Base-by-base conservation (phyloP, 164 flowering plant genomes). In the Magnolia changhungtana region DNA sequence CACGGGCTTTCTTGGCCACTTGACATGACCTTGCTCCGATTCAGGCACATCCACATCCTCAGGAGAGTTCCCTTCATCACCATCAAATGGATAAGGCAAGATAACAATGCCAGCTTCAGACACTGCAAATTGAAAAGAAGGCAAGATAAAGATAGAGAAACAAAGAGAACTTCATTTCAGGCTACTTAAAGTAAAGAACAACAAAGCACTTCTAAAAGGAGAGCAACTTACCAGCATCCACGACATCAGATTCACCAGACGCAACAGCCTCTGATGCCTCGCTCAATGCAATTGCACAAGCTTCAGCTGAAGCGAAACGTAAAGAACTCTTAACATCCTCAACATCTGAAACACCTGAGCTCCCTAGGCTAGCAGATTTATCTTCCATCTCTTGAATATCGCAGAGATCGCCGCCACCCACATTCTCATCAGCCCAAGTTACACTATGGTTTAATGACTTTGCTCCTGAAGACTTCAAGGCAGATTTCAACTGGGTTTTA, bases 401-500 rank as follows among this genome's bases (percentile, higher is more conserved):
- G 75, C 86, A 84, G 52, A 88, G 86, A 66, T 83, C 81, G 58
- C 75, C 74, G 71, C 68, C 61, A 75, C 71, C 82, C 73, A 4
- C 58, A 75, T 83, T 71, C 81, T 89, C 90, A 89, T 96, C 99
- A 81, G 96, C 96, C 99, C 99, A 96, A 27, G 96, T 86, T 69
- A 94, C 95, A 66, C 81, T 86, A 27, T 87, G 86, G 61, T 68
- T 66, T 49, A 67, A 77, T 78, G 86, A 86, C 83, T 88, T 90
- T 49, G 81, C 76, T 82, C 86, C 82, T 29, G 87, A 76, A 58
- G 88, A 73, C 82, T 88, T 91, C 61, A 93, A 76, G 74, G 93
- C 88, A 65, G 99, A 84, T 80, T 84, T 90, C 45, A 75, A 88
- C 61, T 67, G 23, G 23, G 78, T 63, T 75, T 72, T 82, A 77